Evolutionary conservation across 2,329 filamentous ascomycete species (phyloP), one percentile per base, ranked within the genome.

Genomic region (Ophiocordyceps camponoti-saundersi): DNA sequence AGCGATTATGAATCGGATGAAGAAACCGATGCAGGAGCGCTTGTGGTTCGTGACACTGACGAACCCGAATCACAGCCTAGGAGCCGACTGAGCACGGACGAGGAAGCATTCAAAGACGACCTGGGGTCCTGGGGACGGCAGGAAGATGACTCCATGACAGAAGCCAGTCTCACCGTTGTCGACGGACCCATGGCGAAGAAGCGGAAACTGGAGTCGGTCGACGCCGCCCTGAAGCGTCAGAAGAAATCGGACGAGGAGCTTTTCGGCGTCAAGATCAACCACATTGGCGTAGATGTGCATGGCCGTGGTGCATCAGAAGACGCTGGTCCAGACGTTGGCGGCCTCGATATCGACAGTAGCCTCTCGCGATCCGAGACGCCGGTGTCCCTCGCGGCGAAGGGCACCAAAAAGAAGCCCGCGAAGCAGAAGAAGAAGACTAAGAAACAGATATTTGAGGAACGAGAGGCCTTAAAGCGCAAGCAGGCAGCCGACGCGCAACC

Each of bases 1-100:
- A 75, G 59, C 82, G 75, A 68, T 75, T 84, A 83, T n/a, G 86
- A 95, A 60, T 93, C 87, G 0, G 89, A 95, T 52, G 89, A 93
- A 53, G 88, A 95, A 48, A 68, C 63, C 2, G 75, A 77, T 52
- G 75, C 75, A 44, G 65, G 67, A 39, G 66, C 66, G 32, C 48
- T 62, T 29, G 78, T 82, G 13, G 77, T 75, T 13, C 73, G 81
- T 43, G 87, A 89, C 59, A 93, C 85, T 0, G 89, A 94, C 59
- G 89, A 92, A 53, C 79, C 80, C 32, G 89, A 92, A 50, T 94
- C 85, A 52, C 77, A 83, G 41, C 83, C 83, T 44, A 79, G 80
- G 42, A 95, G 85, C 61, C 85, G 83, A 41, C 74, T 80, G 70
- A 78, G 73, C 57, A 73, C 73, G 2, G 77, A 81, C 49, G 75